These are phyloP conservation scores for Coemansia sp. DNA, from an alignment of 192 early-diverging fungal species.

Conservation along the genomic window DNA sequence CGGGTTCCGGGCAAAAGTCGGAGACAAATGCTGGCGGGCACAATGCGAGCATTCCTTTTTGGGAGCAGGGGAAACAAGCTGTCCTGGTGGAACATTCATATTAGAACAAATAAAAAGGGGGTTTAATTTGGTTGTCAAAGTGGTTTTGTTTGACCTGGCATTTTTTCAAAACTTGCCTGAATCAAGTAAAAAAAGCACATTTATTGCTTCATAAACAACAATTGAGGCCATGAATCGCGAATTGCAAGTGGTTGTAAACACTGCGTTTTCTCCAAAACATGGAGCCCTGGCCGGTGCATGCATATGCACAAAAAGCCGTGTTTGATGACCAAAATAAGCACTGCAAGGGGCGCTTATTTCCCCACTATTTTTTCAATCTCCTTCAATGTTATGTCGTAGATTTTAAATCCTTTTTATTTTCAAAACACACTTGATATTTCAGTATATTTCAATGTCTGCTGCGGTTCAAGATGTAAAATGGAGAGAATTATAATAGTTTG, in stretches of 20 bases:
- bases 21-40: not conserved
- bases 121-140: too few species aligned
- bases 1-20: not conserved
- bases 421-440: too few species aligned
- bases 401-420: not conserved
- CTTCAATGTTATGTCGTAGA: not conserved
- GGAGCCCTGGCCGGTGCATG: not conserved
- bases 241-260: too few species aligned
- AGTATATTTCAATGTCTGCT: too few species aligned
- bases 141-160: too few species aligned
- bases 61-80: not conserved
- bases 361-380: not conserved
- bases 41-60: not conserved
- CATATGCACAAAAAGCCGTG: not conserved
- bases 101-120: not conserved
- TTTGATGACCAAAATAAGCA: too few species aligned
- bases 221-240: not conserved
- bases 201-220: not conserved
- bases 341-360: too few species aligned
- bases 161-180: not conserved
- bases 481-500: not conserved
- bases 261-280: not conserved
- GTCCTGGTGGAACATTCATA: not conserved
- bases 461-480: not conserved
- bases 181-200: not conserved